These are phyloP conservation scores for Phenoliferia sp. DNA, from an alignment of 1,284 basidiomycete genomes.

Conservation along the genomic window DNA sequence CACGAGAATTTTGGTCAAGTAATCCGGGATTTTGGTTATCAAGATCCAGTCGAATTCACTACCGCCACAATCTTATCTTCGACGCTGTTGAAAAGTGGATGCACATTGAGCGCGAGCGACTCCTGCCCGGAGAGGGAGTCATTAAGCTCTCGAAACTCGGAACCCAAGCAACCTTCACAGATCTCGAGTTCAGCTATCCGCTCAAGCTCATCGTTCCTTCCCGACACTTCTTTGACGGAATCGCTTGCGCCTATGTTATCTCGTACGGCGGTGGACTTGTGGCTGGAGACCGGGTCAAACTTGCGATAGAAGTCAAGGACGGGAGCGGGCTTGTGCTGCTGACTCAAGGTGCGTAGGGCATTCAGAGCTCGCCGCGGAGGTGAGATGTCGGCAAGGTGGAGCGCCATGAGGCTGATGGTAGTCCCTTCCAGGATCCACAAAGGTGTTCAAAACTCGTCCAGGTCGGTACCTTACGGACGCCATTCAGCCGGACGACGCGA, in stretches of 20 bases:
- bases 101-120: conserved; percentile 3
- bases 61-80: no score
- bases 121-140: conserved; percentile 20
- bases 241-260: conserved; percentile 73
- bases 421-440: conserved; percentile 63
- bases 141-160: conserved; percentile 3
- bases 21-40: no score
- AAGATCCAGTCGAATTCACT: no score
- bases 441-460: conserved; percentile 75
- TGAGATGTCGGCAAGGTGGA: not conserved
- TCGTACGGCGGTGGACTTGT: conserved; percentile 93
- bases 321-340: conserved; percentile 60
- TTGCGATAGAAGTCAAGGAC: conserved; percentile 60
- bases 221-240: conserved; percentile 43
- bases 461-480: conserved; percentile 41
- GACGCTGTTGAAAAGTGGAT: no score
- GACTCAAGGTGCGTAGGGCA: conserved; percentile 64
- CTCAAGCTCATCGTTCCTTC: conserved; percentile 69
- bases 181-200: conserved; percentile 77
- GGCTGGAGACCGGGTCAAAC: conserved; percentile 69
- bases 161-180: conserved; percentile 52
- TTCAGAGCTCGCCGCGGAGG: not conserved
- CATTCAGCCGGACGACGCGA: conserved; percentile 33
- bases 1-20: no score
- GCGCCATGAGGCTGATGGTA: not conserved